Base-by-base conservation (phyloP, 192 early-diverging fungal genomes). In the Pilaira anomala region DNA sequence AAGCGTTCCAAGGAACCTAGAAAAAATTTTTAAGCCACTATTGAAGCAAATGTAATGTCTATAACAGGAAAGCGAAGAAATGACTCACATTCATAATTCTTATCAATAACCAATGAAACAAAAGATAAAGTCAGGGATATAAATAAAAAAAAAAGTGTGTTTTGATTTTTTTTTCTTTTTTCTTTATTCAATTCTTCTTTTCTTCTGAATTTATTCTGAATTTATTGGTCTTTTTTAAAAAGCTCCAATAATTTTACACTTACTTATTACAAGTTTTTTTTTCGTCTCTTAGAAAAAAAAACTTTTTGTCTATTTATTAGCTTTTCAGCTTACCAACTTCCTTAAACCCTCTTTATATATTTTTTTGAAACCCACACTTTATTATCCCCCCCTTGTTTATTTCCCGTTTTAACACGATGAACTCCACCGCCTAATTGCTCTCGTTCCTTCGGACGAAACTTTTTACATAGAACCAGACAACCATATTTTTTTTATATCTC, bases 381-480 rank as follows among this genome's bases (percentile, higher is more conserved):
- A 19, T 30, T 54, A 36, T 55, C 53, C 19, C 28, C 33, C 11
- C 29, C 33, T 33, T 55, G 14, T 7, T 25, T n/a, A 19, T 29
- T 24, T 7, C 25, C 22, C 22, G 29, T 19, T 21, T 58, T 41
- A 39, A 19, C 19, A 58, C 19, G 2, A 58, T 58, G 56, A 24
- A 33, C 36, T 58, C 41, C 56, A 58, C 56, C 6, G 56, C 56
- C 41, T 58, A 58, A 58, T 24, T 58, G 18, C 36, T 36, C 56
- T 58, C 56, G 56, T 58, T 40, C 56, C 33, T 30, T 55, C 33
- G 56, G 22, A 39, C 56, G 56, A 58, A n/a, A 36, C 41, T 41
- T 19, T 42, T 42, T 42, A 58, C 56, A 42, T 7, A 21, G 22
- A 33, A 58, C 29, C 56, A 42, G 19, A 1, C 24, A 46, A 46